Base-by-base conservation (phyloP, 345 rosid genomes). In the Orychophragmus violaceus region DNA sequence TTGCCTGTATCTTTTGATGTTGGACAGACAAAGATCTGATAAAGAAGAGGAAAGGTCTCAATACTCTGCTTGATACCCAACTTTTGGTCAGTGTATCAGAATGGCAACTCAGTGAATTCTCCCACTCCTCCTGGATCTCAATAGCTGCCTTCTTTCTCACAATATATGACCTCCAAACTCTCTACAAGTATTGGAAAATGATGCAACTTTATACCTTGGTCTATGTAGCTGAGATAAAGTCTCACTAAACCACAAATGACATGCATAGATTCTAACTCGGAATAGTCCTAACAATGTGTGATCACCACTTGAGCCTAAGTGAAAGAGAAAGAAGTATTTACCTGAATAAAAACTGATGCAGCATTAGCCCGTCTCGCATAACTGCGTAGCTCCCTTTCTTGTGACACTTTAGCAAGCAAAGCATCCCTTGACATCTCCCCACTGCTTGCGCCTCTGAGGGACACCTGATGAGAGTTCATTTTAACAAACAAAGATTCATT, bases 371-470 rank as follows among this genome's bases (percentile, higher is more conserved):
- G 89, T 72, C 91, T 79, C 0, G 95, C 81, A 36, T 83, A 88
- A 59, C 59, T 84, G 24, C 99, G 96, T 19, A 82, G 80, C 89
- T 88, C 90, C 74, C 99, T 81, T 68, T 88, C 92, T 42, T 83
- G 89, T 0, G 86, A 82, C 45, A 94, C 92, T 77, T 85, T 87
- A 72, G 87, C 95, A 33, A 94, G 87, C 58, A 94, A 91, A 18
- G 90, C 99, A 63, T 88, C 95, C 58, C 99, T 81, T 13, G 97
- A 82, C 28, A 93, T 90, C 81, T 93, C 97, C 76, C 65, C 87
- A 5, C 80, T 83, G 60, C 99, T 94, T 30, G 96, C 96, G 23
- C 99, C 97, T 72, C 99, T 87, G 50, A 90, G 81, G 3, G 96
- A 94, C 5, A 94, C 99, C 99, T 94, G 70, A 77, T 62, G 63